These are phyloP conservation scores for Wallacemonas collosoma DNA, from an alignment of 208 protist species.

Conservation along the genomic window DNA sequence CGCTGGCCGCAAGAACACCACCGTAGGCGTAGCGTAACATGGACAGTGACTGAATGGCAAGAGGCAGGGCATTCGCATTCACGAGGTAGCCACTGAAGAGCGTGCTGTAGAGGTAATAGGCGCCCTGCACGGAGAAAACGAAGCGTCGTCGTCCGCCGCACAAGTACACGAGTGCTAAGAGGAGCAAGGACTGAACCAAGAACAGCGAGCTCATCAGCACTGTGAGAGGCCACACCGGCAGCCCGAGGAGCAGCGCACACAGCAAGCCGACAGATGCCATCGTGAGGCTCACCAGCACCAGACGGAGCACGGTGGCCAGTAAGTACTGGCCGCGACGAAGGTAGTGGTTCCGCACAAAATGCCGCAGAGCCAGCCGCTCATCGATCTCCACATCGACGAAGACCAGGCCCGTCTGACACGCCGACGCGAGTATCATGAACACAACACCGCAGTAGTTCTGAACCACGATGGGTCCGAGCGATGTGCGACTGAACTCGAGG, in stretches of 20 bases:
- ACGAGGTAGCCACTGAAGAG: slow-evolving; percentile 54
- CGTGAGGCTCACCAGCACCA: slow-evolving; percentile 32
- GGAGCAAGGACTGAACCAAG: slow-evolving; percentile 40
- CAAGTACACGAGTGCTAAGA: slow-evolving; percentile 43
- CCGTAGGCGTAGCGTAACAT: slow-evolving; percentile 52
- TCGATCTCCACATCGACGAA: slow-evolving; percentile 48
- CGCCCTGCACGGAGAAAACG: slow-evolving; percentile 27
- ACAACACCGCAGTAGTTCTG: slow-evolving; percentile 59
- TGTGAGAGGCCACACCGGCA: slow-evolving; percentile 25
- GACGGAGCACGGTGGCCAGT: slow-evolving; percentile 38
- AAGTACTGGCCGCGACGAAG: slow-evolving; percentile 44
- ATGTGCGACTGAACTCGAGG: neutral
- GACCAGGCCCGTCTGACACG: slow-evolving; percentile 47
- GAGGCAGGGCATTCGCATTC: slow-evolving; percentile 24
- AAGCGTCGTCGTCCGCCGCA: slow-evolving; percentile 21
- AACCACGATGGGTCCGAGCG: slow-evolving; percentile 15
- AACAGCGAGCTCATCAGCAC: slow-evolving; percentile 39
- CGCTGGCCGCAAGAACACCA: slow-evolving; percentile 28
- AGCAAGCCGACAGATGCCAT: slow-evolving; percentile 25
- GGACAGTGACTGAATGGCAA: slow-evolving; percentile 36
- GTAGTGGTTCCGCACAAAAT: slow-evolving; percentile 41
- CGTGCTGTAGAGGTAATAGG: slow-evolving; percentile 57
- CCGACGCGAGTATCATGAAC: slow-evolving; percentile 53
- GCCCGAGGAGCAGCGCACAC: slow-evolving; percentile 38
- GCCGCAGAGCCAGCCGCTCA: slow-evolving; percentile 37